Base-by-base conservation (phyloP, 1,139 yeast genomes). In the Taphrina wiesneri region DNA sequence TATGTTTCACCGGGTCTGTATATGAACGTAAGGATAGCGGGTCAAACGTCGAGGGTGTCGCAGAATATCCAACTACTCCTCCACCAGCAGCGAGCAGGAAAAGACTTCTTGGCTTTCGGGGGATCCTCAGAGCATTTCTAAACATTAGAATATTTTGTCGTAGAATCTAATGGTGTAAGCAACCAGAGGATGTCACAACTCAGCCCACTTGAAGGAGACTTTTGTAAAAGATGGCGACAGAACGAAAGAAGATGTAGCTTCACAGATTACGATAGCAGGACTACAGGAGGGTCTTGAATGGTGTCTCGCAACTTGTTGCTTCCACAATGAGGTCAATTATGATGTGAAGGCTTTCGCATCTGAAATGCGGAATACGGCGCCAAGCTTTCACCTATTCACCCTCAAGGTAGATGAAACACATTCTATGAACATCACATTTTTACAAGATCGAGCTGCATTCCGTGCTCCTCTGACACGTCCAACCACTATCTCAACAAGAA, bases 1-100 rank as follows among this genome's bases (percentile, higher is more conserved):
- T 60, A 23, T 60, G 64, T 57, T 51, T 41, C 15, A 60, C 36
- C 21, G 64, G 64, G 21, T 60, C 64, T 15, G 64, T 60, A 17
- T 60, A 60, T 6, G 64, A 49, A 9, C 54, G 30, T n/a, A 60
- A n/a, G 13, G 51, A 17, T 15, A 53, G 19, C 23, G 47, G 56
- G 28, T 60, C 64, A 30, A 60, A 60, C 5, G 59, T 39, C 19
- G 59, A 54, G 3, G 59, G 59, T 23, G 59, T 54, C 32, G 19
- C 17, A 21, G 59, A 54, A 25, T 54, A 54, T 7, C 59, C 59
- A 9, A 54, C 59, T 13, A 54, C 49, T 5, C 59, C 59, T n/a
- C 49, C 59, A 3, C 59, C 59, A 2, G 49, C 32, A 21, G 59
- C 59, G 25, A 54, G 49, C 46, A 54, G 47, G 9, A 41, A 13